Evolutionary conservation across 495 filamentous ascomycete species (phyloP).

Genomic region (Saxispiralis lemnorum): DNA sequence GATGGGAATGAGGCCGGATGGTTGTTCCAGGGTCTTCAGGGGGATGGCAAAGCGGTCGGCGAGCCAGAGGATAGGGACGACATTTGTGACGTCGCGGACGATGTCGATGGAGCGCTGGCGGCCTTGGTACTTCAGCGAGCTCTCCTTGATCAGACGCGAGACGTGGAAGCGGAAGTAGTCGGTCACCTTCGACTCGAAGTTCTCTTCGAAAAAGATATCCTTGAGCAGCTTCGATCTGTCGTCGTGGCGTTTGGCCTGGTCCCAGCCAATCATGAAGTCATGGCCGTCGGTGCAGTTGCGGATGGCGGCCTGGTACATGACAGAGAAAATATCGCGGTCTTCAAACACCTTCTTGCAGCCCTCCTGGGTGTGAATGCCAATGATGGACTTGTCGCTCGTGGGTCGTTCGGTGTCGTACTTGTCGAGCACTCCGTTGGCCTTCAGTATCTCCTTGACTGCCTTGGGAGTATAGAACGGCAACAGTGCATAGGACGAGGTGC

Average conservation of each 20-base stretch:
- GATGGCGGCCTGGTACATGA: slow-evolving; percentile 27
- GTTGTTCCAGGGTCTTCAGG: slow-evolving; percentile 15
- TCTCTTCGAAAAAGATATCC: slow-evolving; percentile 25
- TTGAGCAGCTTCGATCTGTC: slow-evolving; percentile 23
- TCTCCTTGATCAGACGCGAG: slow-evolving; percentile 21
- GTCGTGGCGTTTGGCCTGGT: slow-evolving; percentile 23
- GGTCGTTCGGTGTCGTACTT: slow-evolving; percentile 24
- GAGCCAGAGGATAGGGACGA: slow-evolving; percentile 19
- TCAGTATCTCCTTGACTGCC: slow-evolving; percentile 33
- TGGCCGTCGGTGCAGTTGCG: slow-evolving; percentile 22
- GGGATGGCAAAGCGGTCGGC: slow-evolving; percentile 19
- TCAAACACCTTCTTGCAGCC: slow-evolving; percentile 25
- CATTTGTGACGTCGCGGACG: slow-evolving; percentile 26
- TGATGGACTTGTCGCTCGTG: slow-evolving; percentile 16
- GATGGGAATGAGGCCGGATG: slow-evolving; percentile 12
- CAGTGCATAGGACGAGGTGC: slow-evolving; percentile 26
- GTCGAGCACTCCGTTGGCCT: slow-evolving; percentile 30
- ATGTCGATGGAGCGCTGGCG: slow-evolving; percentile 25
- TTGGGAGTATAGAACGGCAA: slow-evolving; percentile 27
- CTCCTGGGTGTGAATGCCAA: slow-evolving; percentile 25
- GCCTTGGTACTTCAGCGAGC: slow-evolving; percentile 21
- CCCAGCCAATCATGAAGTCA: slow-evolving; percentile 29
- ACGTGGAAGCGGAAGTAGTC: slow-evolving; percentile 23
- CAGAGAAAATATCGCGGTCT: slow-evolving; percentile 26
- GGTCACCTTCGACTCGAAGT: slow-evolving; percentile 24